A percentile compares a stretch with the other conserved stretches of the same genome.
Evolutionary conservation across 352 stramenopile genomes (phyloP).

Genomic region (Aphanomyces invadans): DNA sequence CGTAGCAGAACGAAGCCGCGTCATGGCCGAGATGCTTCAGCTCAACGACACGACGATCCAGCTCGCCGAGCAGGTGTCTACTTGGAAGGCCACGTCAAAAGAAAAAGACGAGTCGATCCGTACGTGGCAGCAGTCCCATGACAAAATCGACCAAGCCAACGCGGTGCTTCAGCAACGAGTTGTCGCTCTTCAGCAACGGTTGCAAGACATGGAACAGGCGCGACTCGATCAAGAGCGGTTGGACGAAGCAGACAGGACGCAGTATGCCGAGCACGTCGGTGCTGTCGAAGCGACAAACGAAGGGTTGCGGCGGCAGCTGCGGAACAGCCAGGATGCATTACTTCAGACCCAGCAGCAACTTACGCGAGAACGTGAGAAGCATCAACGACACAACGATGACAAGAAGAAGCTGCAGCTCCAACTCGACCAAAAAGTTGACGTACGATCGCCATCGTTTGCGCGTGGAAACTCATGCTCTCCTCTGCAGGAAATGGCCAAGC

Average conservation of each 20-base stretch:
- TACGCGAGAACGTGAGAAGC: not conserved
- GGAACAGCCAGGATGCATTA: not conserved
- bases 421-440: not conserved
- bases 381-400: constrained; percentile 30
- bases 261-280: not conserved
- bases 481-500: not conserved
- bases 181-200: constrained; percentile 27
- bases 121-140: constrained; percentile 23
- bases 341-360: constrained; percentile 1
- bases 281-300: not conserved
- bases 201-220: constrained; percentile 3
- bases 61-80: not conserved
- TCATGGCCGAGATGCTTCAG: not conserved
- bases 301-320: not conserved
- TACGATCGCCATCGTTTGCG: not conserved
- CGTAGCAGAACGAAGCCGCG: not conserved
- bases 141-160: constrained; percentile 14
- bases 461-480: too few relatives aligned
- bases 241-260: not conserved
- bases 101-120: constrained; percentile 23
- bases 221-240: not conserved
- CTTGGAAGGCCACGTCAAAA: constrained; percentile 7
- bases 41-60: constrained; percentile 7
- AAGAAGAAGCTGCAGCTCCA: not conserved
- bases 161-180: constrained; percentile 33